A percentile compares a stretch with the other conserved stretches of the same genome.
Evolutionary conservation across 1,284 basidiomycete genomes (phyloP).

Genomic region (Papiliotrema terrestris): DNA sequence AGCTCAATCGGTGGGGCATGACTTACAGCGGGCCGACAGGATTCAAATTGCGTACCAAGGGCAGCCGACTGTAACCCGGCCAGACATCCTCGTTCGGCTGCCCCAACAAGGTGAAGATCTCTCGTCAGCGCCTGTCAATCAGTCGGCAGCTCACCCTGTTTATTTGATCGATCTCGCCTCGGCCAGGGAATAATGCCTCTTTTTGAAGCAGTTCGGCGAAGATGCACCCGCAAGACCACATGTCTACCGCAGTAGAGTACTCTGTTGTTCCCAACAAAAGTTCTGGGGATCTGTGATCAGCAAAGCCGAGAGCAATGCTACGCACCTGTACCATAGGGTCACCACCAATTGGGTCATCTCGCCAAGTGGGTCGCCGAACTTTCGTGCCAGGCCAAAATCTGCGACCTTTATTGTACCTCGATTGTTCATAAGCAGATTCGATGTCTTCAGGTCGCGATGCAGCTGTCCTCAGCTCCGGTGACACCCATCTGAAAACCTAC

Average conservation of each 20-base stretch:
- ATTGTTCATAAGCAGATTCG: constrained; percentile 98
- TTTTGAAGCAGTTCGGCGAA: constrained; percentile 93
- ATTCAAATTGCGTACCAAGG: constrained; percentile 73
- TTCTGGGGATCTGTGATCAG: constrained; percentile 74
- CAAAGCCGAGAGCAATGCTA: neutral
- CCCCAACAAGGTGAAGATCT: constrained; percentile 85
- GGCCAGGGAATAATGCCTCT: constrained; percentile 93
- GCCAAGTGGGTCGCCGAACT: constrained; percentile 91
- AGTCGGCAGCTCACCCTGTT: constrained; percentile 58
- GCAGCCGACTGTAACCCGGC: constrained; percentile 76
- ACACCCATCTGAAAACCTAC: constrained; percentile 20
- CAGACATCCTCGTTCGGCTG: constrained; percentile 79
- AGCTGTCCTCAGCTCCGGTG: constrained; percentile 49
- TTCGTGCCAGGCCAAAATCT: constrained; percentile 93
- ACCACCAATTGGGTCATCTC: constrained; percentile 97
- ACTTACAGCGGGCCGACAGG: constrained; percentile 61
- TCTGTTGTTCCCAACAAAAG: constrained; percentile 86
- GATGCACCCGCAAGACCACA: constrained; percentile 58
- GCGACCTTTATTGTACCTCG: constrained; percentile 97
- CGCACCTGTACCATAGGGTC: constrained; percentile 94
- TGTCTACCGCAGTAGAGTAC: constrained; percentile 75
- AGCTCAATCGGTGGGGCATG: neutral
- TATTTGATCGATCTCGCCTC: constrained; percentile 88
- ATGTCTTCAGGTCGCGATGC: constrained; percentile 95
- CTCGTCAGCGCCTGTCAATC: neutral